Evolutionary conservation across 1,284 basidiomycete genomes (phyloP), one percentile per base, ranked within the genome.

Genomic region (Neolentinus lepideus): DNA sequence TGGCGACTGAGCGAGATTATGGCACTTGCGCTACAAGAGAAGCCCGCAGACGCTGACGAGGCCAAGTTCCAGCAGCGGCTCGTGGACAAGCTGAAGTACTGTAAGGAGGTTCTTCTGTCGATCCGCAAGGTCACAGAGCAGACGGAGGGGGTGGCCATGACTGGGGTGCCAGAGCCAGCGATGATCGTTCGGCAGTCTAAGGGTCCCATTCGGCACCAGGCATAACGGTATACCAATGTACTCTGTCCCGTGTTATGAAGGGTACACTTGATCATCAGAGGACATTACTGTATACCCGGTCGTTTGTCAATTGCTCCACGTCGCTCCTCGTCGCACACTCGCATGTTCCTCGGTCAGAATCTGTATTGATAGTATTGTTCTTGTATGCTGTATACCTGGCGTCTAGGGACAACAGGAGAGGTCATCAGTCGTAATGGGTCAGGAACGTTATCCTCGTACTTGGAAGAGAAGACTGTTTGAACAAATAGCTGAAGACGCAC

Each of bases 1-100:
- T 92, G 85, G 78, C 80, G 83, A 11, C 75, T 98, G 51, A 78
- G 78, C 51, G 83, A 89, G 56, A 74, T 98, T 56, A 85, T 97
- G 75, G 72, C 76, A 0, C 70, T 73, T 27, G 75, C 85, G 0
- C 68, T 87, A 27, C 64, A 71, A 8, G 68, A 73, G 0, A 64
- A 73, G 16, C 55, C 60, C 31, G 55, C 67, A 14, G 79, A 86
- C 58, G 71, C 75, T 0, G 81, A 81, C 2, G 70, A 80, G 56
- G 72, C 75, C 54, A 88, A 85, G 69, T 80, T 82, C 61, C 75
- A 82, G 54, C 78, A 81, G 60, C 78, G 79, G 55, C 69, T 92
- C 21, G 67, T 90, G 27, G 86, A 86, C 59, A 92, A 92, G 71
- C 77, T 93, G 62, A 84, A 85, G 68, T 93, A 90, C 69, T 90